These are phyloP conservation scores for Ceratobasidium sp. DNA, from an alignment of 1,284 basidiomycete species.

Conservation along the genomic window DNA sequence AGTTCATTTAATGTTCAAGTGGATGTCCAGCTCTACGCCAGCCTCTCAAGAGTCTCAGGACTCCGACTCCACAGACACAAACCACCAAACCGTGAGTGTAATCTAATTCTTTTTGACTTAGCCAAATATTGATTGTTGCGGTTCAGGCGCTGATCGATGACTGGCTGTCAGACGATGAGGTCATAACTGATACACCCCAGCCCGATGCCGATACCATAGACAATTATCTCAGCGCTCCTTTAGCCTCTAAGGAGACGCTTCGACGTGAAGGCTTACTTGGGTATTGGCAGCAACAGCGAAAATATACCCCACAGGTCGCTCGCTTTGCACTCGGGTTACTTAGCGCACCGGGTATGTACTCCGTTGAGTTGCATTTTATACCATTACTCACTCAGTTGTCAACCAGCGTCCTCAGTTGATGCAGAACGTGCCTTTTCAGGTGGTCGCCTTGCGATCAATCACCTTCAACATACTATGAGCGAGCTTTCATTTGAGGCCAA, in stretches of 20 bases:
- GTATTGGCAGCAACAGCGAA: conserved; percentile 1
- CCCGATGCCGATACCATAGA: background rate
- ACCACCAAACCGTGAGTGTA: too few species aligned
- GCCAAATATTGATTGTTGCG: background rate
- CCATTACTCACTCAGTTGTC: background rate
- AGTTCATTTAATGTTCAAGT: background rate
- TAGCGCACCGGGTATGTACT: conserved; percentile 9
- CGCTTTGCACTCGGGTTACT: conserved; percentile 19
- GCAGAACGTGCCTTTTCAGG: conserved; percentile 26
- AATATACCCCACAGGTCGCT: background rate
- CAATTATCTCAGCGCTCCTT: background rate
- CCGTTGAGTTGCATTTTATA: background rate
- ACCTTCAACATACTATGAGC: conserved; percentile 8
- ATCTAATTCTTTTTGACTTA: background rate
- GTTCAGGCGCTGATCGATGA: background rate
- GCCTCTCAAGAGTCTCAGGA: too few species aligned
- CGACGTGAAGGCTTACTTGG: background rate
- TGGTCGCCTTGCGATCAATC: conserved; percentile 15
- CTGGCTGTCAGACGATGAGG: background rate
- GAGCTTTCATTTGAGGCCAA: conserved; percentile 18
- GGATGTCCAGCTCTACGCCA: background rate
- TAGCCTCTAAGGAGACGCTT: conserved; percentile 1
- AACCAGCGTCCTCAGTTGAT: conserved; percentile 20
- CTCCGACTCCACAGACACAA: too few species aligned
- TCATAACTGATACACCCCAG: background rate